phyloP scores from a whole-genome alignment of 108 stramenopile species.

The Skeletonema potamos region DNA sequence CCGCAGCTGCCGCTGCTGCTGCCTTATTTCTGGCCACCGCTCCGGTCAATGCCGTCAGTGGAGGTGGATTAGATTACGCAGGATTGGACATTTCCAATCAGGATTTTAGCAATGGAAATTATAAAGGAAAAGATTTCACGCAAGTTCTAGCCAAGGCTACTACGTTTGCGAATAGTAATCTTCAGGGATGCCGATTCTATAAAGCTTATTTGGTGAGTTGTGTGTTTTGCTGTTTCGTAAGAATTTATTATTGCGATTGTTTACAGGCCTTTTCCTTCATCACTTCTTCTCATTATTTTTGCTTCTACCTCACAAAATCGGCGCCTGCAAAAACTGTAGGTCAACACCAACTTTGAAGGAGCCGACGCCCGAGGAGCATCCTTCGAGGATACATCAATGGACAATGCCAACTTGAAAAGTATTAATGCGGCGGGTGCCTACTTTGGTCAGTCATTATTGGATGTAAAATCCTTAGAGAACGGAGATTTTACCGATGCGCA shows the following conservation, averaged over 20 bases:
- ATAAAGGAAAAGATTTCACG: conserved; percentile 88
- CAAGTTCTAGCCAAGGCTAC: conserved; percentile 84
- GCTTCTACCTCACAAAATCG: neutral
- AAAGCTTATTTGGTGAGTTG: conserved; percentile 73
- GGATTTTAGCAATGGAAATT: conserved; percentile 71
- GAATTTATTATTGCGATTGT: neutral
- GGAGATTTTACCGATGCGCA: conserved; percentile 88
- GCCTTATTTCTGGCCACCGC: neutral
- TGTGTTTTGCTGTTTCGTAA: neutral
- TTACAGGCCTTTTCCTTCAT: too few relatives aligned
- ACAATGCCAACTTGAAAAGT: conserved; percentile 67
- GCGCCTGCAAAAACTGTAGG: conserved; percentile 2
- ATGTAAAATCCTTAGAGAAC: conserved; percentile 56
- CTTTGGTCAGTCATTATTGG: conserved; percentile 69
- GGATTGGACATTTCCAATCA: conserved; percentile 74
- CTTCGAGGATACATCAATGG: conserved; percentile 83
- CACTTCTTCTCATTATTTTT: too few relatives aligned
- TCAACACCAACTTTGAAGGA: conserved; percentile 70
- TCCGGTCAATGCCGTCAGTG: conserved; percentile 46
- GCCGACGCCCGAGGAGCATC: conserved; percentile 80
- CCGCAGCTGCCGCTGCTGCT: neutral
- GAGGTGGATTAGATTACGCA: conserved; percentile 76
- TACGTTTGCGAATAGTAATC: conserved; percentile 68
- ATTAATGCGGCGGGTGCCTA: conserved; percentile 73
- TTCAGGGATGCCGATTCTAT: conserved; percentile 86